These are phyloP conservation scores for Paramecium pentaurelia DNA, from an alignment of 73 alveolate genomes.

Conservation along the genomic window DNA sequence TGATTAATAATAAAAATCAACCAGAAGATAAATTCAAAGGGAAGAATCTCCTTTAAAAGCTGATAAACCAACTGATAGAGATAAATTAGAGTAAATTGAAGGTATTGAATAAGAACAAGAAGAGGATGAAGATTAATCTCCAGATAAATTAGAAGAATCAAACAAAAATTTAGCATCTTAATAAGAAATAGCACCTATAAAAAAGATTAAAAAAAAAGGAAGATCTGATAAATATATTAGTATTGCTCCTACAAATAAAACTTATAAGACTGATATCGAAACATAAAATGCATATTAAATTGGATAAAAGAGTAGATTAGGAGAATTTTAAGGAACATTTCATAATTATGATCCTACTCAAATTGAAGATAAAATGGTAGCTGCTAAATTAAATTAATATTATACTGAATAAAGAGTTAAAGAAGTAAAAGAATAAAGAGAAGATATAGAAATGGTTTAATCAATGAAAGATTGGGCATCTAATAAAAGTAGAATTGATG, in stretches of 20 bases:
- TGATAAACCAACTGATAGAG: conserved; percentile 1
- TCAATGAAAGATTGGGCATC: neutral
- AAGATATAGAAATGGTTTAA: neutral
- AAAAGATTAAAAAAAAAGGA: neutral
- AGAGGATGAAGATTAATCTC: neutral
- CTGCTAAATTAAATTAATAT: neutral
- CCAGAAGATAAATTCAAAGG: neutral
- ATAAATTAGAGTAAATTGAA: neutral
- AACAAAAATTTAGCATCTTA: neutral
- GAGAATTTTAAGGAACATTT: neutral
- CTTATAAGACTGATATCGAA: neutral
- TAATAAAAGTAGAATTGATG: conserved; percentile 33
- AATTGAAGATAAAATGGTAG: conserved; percentile 19
- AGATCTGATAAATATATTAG: neutral
- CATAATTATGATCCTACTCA: neutral
- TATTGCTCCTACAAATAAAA: neutral
- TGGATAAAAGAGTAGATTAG: neutral
- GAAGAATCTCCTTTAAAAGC: conserved; percentile 25
- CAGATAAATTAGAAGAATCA: neutral
- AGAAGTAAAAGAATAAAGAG: neutral
- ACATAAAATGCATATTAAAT: neutral
- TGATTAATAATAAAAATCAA: neutral
- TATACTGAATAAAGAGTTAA: neutral
- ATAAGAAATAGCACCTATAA: neutral
- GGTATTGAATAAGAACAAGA: neutral